These are phyloP conservation scores for Globisporangium polare DNA, from an alignment of 352 stramenopile species.

Conservation along the genomic window DNA sequence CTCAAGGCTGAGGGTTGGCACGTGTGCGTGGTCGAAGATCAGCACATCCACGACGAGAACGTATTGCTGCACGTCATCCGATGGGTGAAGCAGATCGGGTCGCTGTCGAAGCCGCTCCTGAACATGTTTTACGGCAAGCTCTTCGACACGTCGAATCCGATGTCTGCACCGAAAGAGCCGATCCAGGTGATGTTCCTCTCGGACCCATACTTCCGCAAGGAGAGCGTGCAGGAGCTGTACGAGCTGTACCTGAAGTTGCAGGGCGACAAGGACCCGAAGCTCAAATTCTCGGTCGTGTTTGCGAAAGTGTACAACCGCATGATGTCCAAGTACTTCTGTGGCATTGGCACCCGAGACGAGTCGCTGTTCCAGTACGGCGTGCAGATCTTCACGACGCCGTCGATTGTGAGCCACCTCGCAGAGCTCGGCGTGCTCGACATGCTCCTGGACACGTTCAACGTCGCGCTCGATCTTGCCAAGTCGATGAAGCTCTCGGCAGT, in stretches of 20 bases:
- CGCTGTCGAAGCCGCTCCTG: slow-evolving; percentile 55
- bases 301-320: slow-evolving; percentile 82
- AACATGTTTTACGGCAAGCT: slow-evolving; percentile 69
- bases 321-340: slow-evolving; percentile 87
- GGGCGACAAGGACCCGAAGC: slow-evolving; percentile 93
- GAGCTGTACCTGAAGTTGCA: slow-evolving; percentile 94
- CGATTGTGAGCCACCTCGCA: slow-evolving; percentile 69
- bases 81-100: slow-evolving; percentile 72
- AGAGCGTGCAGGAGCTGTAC: slow-evolving; percentile 89
- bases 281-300: slow-evolving; percentile 89
- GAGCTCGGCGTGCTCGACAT: slow-evolving; percentile 67
- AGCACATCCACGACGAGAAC: slow-evolving; percentile 68
- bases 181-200: slow-evolving; percentile 90
- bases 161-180: slow-evolving; percentile 51
- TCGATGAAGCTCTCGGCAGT: slow-evolving; percentile 29
- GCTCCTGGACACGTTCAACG: slow-evolving; percentile 74
- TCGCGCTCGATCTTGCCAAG: slow-evolving; percentile 67
- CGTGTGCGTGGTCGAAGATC: slow-evolving; percentile 72
- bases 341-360: slow-evolving; percentile 88
- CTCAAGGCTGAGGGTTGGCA: slow-evolving; percentile 81
- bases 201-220: slow-evolving; percentile 94
- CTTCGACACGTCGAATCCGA: slow-evolving; percentile 35
- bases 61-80: slow-evolving; percentile 58
- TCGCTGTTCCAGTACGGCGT: slow-evolving; percentile 90
- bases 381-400: slow-evolving; percentile 93